Conservation (phyloP, 768 basidiomycete genomes). For the Austroboletus festivus region DNA sequence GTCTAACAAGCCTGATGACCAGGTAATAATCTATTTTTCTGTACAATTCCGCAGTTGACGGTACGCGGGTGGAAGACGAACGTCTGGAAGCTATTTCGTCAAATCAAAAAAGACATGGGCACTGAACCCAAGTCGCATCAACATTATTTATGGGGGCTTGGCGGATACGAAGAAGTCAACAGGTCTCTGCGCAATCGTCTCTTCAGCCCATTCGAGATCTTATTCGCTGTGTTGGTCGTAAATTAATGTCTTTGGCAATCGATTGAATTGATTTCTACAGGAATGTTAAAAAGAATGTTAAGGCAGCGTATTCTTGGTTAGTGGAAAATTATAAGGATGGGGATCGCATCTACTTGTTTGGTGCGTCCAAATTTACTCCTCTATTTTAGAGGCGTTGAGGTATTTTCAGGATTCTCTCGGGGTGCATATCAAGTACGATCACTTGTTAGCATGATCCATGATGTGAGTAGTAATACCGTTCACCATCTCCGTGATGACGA, state of each 20-base stretch:
- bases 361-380: conserved; percentile 13
- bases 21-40: conserved; percentile 35
- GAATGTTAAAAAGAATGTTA: conserved; percentile 7
- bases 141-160: conserved; percentile 34
- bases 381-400: not conserved
- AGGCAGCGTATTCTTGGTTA: conserved; percentile 6
- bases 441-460: conserved; percentile 37
- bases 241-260: not conserved
- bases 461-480: conserved; percentile 10
- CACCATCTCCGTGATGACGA: not conserved
- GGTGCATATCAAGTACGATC: conserved; percentile 41
- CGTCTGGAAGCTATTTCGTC: conserved; percentile 30
- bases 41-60: not conserved
- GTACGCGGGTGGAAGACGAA: conserved; percentile 27
- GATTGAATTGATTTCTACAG: not conserved
- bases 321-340: not conserved
- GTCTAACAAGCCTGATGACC: conserved; percentile 17
- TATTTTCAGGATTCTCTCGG: conserved; percentile 37
- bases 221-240: conserved; percentile 4
- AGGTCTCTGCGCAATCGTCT: not conserved
- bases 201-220: not conserved
- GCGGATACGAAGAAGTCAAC: conserved; percentile 12
- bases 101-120: conserved; percentile 5
- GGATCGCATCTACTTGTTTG: conserved; percentile 37
- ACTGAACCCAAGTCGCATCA: conserved; percentile 15